A percentile compares a stretch with the other conserved stretches of the same genome.
Conservation (phyloP, 495 filamentous ascomycete species). For the Talaromyces stipitatus region DNA sequence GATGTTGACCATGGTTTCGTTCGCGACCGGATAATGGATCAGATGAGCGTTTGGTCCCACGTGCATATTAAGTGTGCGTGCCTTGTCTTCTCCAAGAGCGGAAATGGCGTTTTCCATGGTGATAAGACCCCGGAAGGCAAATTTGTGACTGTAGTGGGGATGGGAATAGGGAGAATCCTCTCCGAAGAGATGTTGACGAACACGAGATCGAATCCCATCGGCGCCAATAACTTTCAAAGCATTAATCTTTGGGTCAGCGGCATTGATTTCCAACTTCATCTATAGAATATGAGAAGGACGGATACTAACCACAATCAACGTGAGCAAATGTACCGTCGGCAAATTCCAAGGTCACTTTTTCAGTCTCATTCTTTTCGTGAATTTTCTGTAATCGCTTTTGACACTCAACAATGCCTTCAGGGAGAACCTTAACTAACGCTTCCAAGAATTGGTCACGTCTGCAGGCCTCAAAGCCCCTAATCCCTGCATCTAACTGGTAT, state of each 20-base stretch:
- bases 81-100: conserved; percentile 7
- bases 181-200: conserved; percentile 31
- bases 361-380: conserved; percentile 15
- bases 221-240: conserved; percentile 31
- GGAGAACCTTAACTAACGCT: conserved; percentile 44
- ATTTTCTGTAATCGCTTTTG: conserved; percentile 8
- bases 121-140: conserved; percentile 36
- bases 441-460: conserved; percentile 53
- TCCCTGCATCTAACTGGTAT: neutral
- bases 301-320: conserved; percentile 36
- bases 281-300: neutral
- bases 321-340: conserved; percentile 44
- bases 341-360: conserved; percentile 40
- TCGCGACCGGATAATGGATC: conserved; percentile 12
- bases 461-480: conserved; percentile 29
- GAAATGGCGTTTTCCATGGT: conserved; percentile 9
- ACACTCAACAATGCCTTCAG: conserved; percentile 26
- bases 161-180: conserved; percentile 25
- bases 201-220: conserved; percentile 37
- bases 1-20: conserved; percentile 19
- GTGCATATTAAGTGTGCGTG: conserved; percentile 5
- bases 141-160: conserved; percentile 33
- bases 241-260: conserved; percentile 11
- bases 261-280: conserved; percentile 15
- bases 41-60: conserved; percentile 13